Evolutionary conservation across 768 basidiomycete genomes (phyloP).

Genomic region (Rhodotorula paludigena): DNA sequence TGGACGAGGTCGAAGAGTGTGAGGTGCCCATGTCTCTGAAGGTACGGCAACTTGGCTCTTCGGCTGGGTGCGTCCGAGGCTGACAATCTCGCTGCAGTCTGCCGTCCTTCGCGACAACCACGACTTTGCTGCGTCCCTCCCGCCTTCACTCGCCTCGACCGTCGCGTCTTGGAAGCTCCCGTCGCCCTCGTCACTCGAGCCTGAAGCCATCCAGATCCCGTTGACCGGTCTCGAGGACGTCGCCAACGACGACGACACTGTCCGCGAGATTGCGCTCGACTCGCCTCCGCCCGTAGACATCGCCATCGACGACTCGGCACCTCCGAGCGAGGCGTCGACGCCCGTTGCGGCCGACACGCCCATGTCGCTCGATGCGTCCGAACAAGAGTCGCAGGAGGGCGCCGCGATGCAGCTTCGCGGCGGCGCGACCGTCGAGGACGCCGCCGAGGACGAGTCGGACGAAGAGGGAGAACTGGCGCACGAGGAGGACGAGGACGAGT

Average conservation of each 20-base stretch:
- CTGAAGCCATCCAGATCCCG: neutral
- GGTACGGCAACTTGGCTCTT: neutral
- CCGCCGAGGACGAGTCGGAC: constrained; percentile 47
- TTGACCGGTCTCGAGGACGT: neutral
- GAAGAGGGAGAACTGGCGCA: constrained; percentile 44
- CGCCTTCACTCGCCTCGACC: neutral
- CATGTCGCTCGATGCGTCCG: constrained; percentile 21
- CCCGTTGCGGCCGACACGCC: neutral
- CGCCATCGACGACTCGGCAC: neutral
- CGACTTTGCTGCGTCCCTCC: constrained; percentile 1
- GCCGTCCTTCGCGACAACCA: constrained; percentile 21
- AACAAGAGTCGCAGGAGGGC: constrained; percentile 3
- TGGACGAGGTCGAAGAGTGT: neutral
- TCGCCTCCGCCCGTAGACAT: neutral
- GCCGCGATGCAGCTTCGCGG: constrained; percentile 14
- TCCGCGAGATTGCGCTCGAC: constrained; percentile 13
- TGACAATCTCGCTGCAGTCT: neutral
- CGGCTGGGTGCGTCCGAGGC: too few relatives aligned
- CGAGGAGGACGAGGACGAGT: constrained; percentile 18
- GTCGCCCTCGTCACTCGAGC: neutral
- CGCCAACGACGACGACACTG: constrained; percentile 2
- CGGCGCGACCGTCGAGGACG: constrained; percentile 48
- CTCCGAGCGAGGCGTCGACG: neutral
- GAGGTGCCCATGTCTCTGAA: neutral
- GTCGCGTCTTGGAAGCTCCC: constrained; percentile 15